A percentile compares a stretch with the other conserved stretches of the same genome.
Conservation (phyloP, 2,329 filamentous ascomycete species). For the Knufia petricola region DNA sequence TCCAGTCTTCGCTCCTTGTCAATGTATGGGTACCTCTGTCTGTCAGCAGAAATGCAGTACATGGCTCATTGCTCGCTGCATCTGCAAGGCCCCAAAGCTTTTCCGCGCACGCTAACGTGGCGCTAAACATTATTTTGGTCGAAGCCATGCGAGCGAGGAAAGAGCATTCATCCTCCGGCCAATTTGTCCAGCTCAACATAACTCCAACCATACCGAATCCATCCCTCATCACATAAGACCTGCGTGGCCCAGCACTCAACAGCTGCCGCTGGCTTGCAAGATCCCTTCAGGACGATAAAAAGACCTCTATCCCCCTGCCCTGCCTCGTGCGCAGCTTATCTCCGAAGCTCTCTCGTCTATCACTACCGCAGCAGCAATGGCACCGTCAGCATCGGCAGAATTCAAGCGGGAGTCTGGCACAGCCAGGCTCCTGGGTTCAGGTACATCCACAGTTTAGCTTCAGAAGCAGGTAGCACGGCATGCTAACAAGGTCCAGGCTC, state of each 20-base stretch:
- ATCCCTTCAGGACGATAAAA: too few species aligned
- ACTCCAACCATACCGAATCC: too few species aligned
- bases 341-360: background rate
- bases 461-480: conserved; percentile 2
- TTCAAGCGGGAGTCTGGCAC: conserved; percentile 79
- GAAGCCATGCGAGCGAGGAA: background rate
- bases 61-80: too few species aligned
- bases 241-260: too few species aligned
- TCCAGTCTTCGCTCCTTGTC: background rate
- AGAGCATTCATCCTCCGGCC: background rate
- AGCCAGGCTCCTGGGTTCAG: conserved; percentile 83
- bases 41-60: too few species aligned
- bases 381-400: conserved; percentile 36
- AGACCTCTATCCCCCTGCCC: background rate
- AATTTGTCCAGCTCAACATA: too few species aligned
- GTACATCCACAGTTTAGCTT: conserved; percentile 40
- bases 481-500: conserved; percentile 50
- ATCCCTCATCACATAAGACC: too few species aligned
- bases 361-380: conserved; percentile 12
- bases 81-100: too few species aligned
- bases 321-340: background rate
- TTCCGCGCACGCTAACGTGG: conserved; percentile 1
- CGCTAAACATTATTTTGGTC: conserved; percentile 2
- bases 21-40: too few species aligned
- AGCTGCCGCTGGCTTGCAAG: too few species aligned